These are phyloP conservation scores for Penicillium sp. DNA, from an alignment of 2,329 filamentous ascomycete genomes.

Conservation along the genomic window DNA sequence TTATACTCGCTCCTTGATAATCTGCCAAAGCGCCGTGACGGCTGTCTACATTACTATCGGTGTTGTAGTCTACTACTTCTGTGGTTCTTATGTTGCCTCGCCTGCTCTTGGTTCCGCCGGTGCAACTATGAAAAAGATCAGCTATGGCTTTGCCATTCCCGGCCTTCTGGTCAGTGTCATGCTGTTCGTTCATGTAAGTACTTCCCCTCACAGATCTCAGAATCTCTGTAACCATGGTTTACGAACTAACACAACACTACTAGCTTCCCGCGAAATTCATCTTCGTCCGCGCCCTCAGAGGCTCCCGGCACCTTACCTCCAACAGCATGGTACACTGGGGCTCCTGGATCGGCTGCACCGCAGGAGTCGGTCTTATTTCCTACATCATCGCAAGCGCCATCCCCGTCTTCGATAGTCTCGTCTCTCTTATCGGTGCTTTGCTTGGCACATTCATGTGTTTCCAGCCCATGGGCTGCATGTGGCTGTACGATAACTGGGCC, in stretches of 20 bases:
- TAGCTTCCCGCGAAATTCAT: slow-evolving; percentile 21
- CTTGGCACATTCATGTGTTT: slow-evolving; percentile 22
- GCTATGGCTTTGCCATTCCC: slow-evolving; percentile 39
- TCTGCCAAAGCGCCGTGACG: slow-evolving; percentile 32
- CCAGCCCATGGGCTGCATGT: slow-evolving; percentile 42
- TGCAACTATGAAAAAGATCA: slow-evolving; percentile 41
- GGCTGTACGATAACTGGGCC: slow-evolving; percentile 42
- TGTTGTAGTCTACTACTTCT: slow-evolving; percentile 45
- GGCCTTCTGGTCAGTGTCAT: slow-evolving; percentile 27
- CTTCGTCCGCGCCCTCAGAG: slow-evolving; percentile 19
- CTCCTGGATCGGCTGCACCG: slow-evolving; percentile 19
- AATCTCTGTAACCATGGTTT: no score
- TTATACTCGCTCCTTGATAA: slow-evolving; percentile 31
- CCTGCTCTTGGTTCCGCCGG: slow-evolving; percentile 48
- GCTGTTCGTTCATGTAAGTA: slow-evolving; percentile 21
- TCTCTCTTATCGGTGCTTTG: slow-evolving; percentile 23
- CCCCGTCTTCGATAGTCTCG: slow-evolving; percentile 21
- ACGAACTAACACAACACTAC: neutral
- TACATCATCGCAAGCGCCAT: slow-evolving; percentile 26
- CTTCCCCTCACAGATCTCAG: neutral
- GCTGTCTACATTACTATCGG: slow-evolving; percentile 35
- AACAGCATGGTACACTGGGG: slow-evolving; percentile 22
- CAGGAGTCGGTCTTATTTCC: slow-evolving; percentile 13
- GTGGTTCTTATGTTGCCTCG: slow-evolving; percentile 45
- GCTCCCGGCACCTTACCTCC: slow-evolving; percentile 16